Base-by-base conservation (phyloP, 1,284 basidiomycete genomes). In the Peniophora sp. region DNA sequence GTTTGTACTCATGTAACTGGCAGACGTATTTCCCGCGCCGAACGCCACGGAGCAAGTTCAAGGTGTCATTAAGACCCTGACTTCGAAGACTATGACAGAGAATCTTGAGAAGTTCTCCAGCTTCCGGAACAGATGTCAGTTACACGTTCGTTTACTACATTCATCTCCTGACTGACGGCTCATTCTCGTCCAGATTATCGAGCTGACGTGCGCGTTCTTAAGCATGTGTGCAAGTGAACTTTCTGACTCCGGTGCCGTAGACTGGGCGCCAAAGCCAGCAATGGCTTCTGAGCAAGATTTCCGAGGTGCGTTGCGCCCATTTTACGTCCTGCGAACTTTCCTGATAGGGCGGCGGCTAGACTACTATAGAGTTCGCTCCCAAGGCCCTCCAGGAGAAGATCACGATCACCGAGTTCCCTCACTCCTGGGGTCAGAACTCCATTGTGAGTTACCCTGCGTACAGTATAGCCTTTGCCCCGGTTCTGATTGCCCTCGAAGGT, bases 391-490 rank as follows among this genome's bases (percentile, higher is more conserved):
- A 68, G 49, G 60, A 74, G 47, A 58, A 68, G 27, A 88, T 96
- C 60, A 78, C 75, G 5, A 71, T 95, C 52, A 68, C 74, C 27
- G 92, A 95, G 65, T 97, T 97, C 64, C 57, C 74, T 52, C 96
- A 99, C 65, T 68, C 83, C 1, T 99, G 96, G 96, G 86, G 85
- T 10, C 96, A 99, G 75, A 89, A 91, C 69, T 81, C 83, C 45
- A 88, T 99, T 61, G 89, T 88, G 60, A 54, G 82, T 64, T 15
- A 48, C 14, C 46, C 36, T 34, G 41, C 32, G 27, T 3, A 54
- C 44, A 43, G 47, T 37, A 17, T 27, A 34, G 24, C 23, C 3
- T 22, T 42, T 53, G 49, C 39, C 55, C 47, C 53, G 48, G 36
- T 52, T 55, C 45, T 58, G 48, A 51, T 39, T 27, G 57, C 47